Evolutionary conservation across 2,329 filamentous ascomycete genomes (phyloP).

Genomic region (Blumeriella jaapii): DNA sequence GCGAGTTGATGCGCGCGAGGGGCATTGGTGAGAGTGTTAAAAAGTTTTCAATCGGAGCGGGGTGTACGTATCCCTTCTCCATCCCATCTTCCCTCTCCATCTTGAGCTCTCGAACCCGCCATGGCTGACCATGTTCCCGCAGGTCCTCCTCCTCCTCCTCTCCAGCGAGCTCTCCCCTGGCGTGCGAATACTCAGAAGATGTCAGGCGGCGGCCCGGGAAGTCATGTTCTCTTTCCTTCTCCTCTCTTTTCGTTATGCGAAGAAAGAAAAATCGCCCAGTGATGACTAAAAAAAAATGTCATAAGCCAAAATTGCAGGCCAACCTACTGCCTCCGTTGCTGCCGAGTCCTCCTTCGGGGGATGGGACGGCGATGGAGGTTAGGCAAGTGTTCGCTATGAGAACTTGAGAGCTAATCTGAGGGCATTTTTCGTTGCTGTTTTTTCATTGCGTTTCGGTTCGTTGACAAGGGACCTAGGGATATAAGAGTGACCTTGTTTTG

Average conservation of each 20-base stretch:
- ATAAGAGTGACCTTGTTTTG: neutral
- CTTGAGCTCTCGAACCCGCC: too few species aligned
- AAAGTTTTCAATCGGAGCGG: slow-evolving; percentile 31
- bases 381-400: slow-evolving; percentile 28
- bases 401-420: slow-evolving; percentile 32
- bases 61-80: slow-evolving; percentile 17
- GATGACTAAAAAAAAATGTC: slow-evolving; percentile 29
- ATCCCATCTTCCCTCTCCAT: neutral
- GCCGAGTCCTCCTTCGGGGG: slow-evolving; percentile 6
- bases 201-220: neutral
- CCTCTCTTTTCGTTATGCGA: too few species aligned
- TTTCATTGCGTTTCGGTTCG: neutral
- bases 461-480: too few species aligned
- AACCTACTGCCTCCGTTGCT: slow-evolving; percentile 20
- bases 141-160: slow-evolving; percentile 1
- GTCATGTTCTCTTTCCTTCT: too few species aligned
- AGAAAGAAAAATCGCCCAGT: slow-evolving; percentile 25
- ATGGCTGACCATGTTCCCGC: too few species aligned
- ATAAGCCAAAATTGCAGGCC: slow-evolving; percentile 31
- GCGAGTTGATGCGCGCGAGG: slow-evolving; percentile 9
- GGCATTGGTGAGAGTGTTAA: slow-evolving; percentile 22
- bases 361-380: slow-evolving; percentile 7
- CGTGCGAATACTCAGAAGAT: neutral
- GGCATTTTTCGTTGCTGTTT: slow-evolving; percentile 15
- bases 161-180: neutral